Evolutionary conservation across 169 alveolate genomes (phyloP).

Genomic region (Sarcocystis neurona): DNA sequence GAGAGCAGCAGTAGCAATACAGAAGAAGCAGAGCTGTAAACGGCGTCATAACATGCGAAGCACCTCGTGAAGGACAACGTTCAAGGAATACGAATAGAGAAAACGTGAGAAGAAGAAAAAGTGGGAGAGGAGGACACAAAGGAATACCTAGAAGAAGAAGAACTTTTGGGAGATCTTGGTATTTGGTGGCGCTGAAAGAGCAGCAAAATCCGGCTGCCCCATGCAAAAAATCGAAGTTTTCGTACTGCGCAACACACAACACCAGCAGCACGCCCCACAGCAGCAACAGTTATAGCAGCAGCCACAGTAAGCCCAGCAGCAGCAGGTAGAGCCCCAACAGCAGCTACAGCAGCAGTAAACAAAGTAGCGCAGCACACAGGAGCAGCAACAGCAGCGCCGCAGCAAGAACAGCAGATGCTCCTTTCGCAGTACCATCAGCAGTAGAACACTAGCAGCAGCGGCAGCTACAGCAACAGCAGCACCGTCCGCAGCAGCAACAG

Average conservation of each 20-base stretch:
- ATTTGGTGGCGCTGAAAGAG: not conserved
- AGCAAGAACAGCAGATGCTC: too few relatives aligned
- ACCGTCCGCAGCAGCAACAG: too few relatives aligned
- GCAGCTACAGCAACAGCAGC: too few relatives aligned
- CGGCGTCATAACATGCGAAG: not conserved
- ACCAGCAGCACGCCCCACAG: too few relatives aligned
- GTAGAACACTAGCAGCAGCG: too few relatives aligned
- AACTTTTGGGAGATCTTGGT: not conserved
- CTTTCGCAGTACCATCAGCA: too few relatives aligned
- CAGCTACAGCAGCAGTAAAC: too few relatives aligned
- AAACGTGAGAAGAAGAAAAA: not conserved
- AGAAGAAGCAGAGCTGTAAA: not conserved
- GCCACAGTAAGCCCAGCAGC: too few relatives aligned
- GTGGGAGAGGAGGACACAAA: not conserved
- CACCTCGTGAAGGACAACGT: not conserved
- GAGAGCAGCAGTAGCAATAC: not conserved
- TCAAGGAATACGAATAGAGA: not conserved
- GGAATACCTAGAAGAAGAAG: conserved; percentile 24
- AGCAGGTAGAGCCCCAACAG: too few relatives aligned
- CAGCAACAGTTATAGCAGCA: too few relatives aligned
- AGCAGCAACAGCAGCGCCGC: too few relatives aligned
- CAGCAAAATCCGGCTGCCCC: conserved; percentile 34
- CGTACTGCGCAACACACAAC: conserved; percentile 14
- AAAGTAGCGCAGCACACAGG: too few relatives aligned
- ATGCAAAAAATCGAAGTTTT: conserved; percentile 13